These are phyloP conservation scores for Wickerhamomyces strasburgensis DNA, from an alignment of 805 yeast genomes.

Conservation along the genomic window DNA sequence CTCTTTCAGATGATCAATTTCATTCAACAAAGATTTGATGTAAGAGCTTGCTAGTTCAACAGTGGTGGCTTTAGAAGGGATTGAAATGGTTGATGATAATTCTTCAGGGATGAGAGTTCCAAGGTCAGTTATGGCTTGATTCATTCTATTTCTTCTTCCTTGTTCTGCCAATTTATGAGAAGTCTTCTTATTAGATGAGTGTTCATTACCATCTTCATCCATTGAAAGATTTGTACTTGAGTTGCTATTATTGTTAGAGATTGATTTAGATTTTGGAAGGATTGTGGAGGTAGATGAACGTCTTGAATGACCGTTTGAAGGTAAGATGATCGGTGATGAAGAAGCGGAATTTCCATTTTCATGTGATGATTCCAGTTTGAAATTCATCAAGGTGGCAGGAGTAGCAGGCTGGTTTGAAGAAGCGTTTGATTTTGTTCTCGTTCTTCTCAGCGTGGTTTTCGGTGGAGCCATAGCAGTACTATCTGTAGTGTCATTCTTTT, in stretches of 20 bases:
- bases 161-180: slow-evolving; percentile 91
- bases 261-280: slow-evolving; percentile 4
- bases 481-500: slow-evolving; percentile 1
- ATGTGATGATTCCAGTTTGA: slow-evolving; percentile 13
- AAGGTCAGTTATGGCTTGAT: slow-evolving; percentile 75
- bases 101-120: slow-evolving; percentile 61
- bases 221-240: too few relatives aligned
- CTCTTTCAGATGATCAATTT: slow-evolving; percentile 25
- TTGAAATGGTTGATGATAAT: slow-evolving; percentile 45
- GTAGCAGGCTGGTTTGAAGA: slow-evolving; percentile 25
- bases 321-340: slow-evolving; percentile 19
- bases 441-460: slow-evolving; percentile 21
- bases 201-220: slow-evolving; percentile 14
- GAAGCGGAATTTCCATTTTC: slow-evolving; percentile 3
- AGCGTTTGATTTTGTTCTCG: slow-evolving; percentile 11
- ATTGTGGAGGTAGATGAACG: slow-evolving; percentile 4
- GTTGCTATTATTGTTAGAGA: too few relatives aligned
- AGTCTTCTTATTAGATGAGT: slow-evolving; percentile 25
- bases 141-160: slow-evolving; percentile 91
- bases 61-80: slow-evolving; percentile 91
- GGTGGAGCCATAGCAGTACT: slow-evolving; percentile 20
- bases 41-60: slow-evolving; percentile 83
- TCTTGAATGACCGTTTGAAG: slow-evolving; percentile 13
- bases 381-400: slow-evolving; percentile 25
- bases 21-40: slow-evolving; percentile 44